Base-by-base conservation (phyloP, 352 stramenopile genomes). In the Phytophthora ohioensis region DNA sequence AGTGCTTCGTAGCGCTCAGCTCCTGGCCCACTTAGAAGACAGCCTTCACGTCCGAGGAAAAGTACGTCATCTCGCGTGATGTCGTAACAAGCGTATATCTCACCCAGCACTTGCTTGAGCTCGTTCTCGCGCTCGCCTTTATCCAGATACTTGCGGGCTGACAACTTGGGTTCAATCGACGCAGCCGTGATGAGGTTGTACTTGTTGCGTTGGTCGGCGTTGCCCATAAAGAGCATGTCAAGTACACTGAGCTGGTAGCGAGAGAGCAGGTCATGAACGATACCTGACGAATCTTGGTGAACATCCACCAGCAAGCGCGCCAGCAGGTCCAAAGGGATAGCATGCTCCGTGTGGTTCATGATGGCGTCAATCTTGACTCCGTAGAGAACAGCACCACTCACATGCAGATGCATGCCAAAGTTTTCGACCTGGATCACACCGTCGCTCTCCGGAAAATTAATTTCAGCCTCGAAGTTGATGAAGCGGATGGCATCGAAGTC, bases 401-500 rank as follows among this genome's bases (percentile, higher is more conserved):
- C 84, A 51, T 93, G 75, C 3, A 96, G 69, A 51, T 93, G 87
- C 77, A 93, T 93, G 4, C 97, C 97, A 76, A 99, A 99, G 57
- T 97, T 99, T 75, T 99, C 97, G 12, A 99, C 87, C 71, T 99
- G 96, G 51, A 98, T 94, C 30, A 99, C 80, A 53, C 96, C 96
- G 27, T 93, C 90, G 42, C 97, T 90, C 71, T 98, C 94, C 5
- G 96, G 90, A 62, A 98, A 98, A 57, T 98, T 92, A 72, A 99
- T 99, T 69, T 99, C 97, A 9, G 97, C 97, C 71, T 99, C 97
- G 61, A 99, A 99, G 69, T 99, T 99, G 65, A 99, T 98, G 65
- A 98, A 98, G 46, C 98, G 97, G 27, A 97, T 98, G 53, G 98
- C 81, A 49, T 98, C 98, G 73, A 99, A 99, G 74, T 99, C 97